Percentiles rank a stretch among this genome's conserved stretches.
Evolutionary conservation across 2,329 filamentous ascomycete species (phyloP).

Genomic region (Sporothrix globosa): DNA sequence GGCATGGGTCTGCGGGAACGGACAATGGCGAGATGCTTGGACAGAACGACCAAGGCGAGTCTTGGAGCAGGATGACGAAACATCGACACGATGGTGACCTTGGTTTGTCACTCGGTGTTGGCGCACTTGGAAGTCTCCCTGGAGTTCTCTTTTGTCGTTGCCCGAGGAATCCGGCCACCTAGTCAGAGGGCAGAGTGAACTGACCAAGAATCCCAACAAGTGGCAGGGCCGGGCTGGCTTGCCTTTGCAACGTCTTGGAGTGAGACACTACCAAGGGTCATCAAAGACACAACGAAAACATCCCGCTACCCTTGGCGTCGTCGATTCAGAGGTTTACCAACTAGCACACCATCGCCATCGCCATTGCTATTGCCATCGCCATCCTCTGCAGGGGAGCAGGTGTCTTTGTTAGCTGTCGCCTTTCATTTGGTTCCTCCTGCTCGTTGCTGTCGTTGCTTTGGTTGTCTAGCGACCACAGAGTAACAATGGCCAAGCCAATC

Average conservation of each 20-base stretch:
- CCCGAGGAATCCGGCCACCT: conserved; percentile 15
- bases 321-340: conserved; percentile 11
- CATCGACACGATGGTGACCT: conserved; percentile 13
- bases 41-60: not conserved
- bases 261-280: conserved; percentile 19
- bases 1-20: not conserved
- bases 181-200: too few species aligned
- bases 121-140: not conserved
- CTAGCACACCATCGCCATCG: not conserved
- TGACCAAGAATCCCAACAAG: too few species aligned
- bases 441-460: not conserved
- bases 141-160: conserved; percentile 2
- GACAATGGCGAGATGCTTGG: conserved; percentile 1
- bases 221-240: not conserved
- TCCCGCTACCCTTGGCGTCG: not conserved
- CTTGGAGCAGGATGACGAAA: conserved; percentile 16
- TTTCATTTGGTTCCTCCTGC: not conserved
- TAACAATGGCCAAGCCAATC: not conserved
- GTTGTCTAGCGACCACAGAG: not conserved
- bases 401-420: not conserved
- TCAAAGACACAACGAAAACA: not conserved
- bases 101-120: not conserved
- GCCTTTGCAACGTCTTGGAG: not conserved
- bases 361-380: too few species aligned
- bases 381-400: not conserved